Base-by-base conservation (phyloP, 2,329 filamentous ascomycete species). In the Cladosporium sphaerospermum region DNA sequence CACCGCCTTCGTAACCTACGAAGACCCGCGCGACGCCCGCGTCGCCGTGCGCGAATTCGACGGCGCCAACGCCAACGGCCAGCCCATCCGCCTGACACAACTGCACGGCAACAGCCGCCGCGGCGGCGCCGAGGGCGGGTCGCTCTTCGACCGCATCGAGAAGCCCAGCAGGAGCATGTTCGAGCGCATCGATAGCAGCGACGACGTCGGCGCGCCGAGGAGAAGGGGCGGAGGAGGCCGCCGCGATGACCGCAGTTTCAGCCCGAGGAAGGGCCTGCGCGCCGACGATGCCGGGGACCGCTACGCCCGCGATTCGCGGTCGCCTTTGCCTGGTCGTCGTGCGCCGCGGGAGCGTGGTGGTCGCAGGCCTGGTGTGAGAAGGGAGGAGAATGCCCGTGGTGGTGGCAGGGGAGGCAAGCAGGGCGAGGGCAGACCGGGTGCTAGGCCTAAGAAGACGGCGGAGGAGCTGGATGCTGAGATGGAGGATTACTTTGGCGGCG, bases 391-490 rank as follows among this genome's bases (percentile, higher is more conserved):
- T 23, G 70, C 69, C 18, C 71, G 69, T 39, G 67, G 72, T 19
- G 72, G 75, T 34, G 67, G 67, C 13, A 28, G 23, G 23, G 67
- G 70, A 55, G 73, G 74, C 43, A 68, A 72, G 33, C 56, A 63
- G 32, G 74, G 74, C 44, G 78, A 81, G 50, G 78, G 79, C 7
- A 58, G 65, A 41, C 58, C 62, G 5, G 68, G 68, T 37, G 80
- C 88, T 45, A 41, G 52, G 31, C 78, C 83, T 2, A 86, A 83
- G 71, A 96, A 95, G 79, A 96, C 91, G 0, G 86, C 90, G 61
- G 88, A 95, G 63, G 89, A 96, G 68, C 77, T 96, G 39, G 91
- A 96, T 68, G 89, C 88, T n/a, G 91, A 96, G 72, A 96, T 96
- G 91, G 89, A 85, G 31, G 89, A 96, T 66, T 96, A 96, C 70